Evolutionary conservation across 352 stramenopile genomes (phyloP).

Genomic region (Pythium diclinum): DNA sequence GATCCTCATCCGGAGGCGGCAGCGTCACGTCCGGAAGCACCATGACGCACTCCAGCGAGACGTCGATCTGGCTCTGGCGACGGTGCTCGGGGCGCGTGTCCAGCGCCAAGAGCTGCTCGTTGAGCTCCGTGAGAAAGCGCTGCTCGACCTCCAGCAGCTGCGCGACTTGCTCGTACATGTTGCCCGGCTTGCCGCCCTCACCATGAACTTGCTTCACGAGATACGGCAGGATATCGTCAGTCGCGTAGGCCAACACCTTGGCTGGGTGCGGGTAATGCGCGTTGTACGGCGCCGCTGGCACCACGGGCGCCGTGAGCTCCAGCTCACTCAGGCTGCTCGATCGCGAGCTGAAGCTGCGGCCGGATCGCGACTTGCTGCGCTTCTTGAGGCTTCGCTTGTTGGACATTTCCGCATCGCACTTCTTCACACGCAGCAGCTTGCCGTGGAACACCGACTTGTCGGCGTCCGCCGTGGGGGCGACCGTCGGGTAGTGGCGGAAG

Average conservation of each 20-base stretch:
- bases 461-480: not conserved
- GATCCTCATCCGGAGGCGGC: constrained; percentile 44
- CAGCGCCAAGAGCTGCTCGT: constrained; percentile 56
- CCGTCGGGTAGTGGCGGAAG: constrained; percentile 63
- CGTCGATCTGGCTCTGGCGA: constrained; percentile 71
- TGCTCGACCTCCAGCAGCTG: constrained; percentile 62
- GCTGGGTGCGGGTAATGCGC: constrained; percentile 66
- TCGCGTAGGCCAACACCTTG: constrained; percentile 73
- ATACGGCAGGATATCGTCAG: constrained; percentile 69
- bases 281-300: constrained; percentile 15
- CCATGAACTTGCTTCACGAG: constrained; percentile 40
- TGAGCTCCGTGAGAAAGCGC: constrained; percentile 58
- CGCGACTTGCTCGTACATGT: constrained; percentile 50
- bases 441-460: constrained; percentile 45
- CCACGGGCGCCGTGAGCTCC: constrained; percentile 21
- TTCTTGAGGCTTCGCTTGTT: constrained; percentile 29
- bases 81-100: constrained; percentile 56
- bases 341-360: constrained; percentile 1
- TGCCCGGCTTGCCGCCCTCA: not conserved
- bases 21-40: constrained; percentile 77
- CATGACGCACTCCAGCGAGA: constrained; percentile 71
- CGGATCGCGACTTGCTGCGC: not conserved
- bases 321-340: constrained; percentile 13
- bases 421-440: constrained; percentile 83
- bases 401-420: constrained; percentile 49